Evolutionary conservation across 75 land plant genomes (phyloP), one percentile per base, ranked within the genome.

Genomic region (Picea sitchensis): DNA sequence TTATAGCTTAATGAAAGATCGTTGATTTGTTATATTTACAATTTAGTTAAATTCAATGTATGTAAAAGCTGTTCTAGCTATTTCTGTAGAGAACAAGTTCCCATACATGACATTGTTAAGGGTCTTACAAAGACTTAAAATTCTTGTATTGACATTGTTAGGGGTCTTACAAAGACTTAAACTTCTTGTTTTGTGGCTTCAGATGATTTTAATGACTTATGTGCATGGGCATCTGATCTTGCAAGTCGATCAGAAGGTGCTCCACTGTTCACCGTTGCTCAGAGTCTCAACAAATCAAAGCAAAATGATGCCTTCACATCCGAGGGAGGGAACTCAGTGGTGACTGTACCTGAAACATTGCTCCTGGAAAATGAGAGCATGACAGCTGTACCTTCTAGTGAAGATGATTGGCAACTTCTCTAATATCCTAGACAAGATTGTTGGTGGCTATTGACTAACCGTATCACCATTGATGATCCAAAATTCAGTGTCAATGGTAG

Each of bases 181-280:
- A 47, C 13, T 71, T 82, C 54, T 38, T 34, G 18, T 82, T 44
- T 75, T 75, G 59, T 75, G 60, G 6, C 2, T 60, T 57, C 94
- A 96, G 99, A 80, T 77, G 98, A 97, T 82, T 97, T 97, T 82
- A 93, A 89, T 73, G 92, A 95, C 84, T 87, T 97, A 7, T 93
- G 96, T 79, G 54, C 77, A 23, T 91, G 99, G 57, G 93, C 99
- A 65, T 81, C 94, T 26, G 84, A 90, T 61, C 87, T 97, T 65
- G 98, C 87, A 3, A 80, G 82, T 14, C 88, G 87, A 68, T 92
- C 99, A 30, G 80, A 89, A 84, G 99, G 99, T 21, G 99, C 99
- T 36, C 99, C 99, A 21, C 77, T 97, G 65, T 97, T 95, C 61
- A 97, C 99, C 11, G 92, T 97, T 5, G 71, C 87, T 30, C 80